A percentile compares a stretch with the other conserved stretches of the same genome.
These are phyloP conservation scores for Priceomyces carsonii DNA, from an alignment of 805 yeast genomes.

Conservation along the genomic window DNA sequence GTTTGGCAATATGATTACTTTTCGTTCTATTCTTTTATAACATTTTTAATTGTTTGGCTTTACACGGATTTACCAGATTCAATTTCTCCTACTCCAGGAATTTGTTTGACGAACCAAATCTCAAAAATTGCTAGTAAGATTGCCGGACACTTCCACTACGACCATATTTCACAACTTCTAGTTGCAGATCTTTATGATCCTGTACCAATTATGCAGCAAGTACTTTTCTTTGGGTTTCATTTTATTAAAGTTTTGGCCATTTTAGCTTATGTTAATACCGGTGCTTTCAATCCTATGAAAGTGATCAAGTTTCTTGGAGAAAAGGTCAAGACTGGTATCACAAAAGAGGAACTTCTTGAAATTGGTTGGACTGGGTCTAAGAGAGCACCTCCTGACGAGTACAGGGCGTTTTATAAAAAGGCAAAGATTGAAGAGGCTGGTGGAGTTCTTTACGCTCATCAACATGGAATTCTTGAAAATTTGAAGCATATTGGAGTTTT, in stretches of 20 bases:
- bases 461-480: conserved; percentile 63
- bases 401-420: conserved; percentile 68
- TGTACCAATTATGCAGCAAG: conserved; percentile 51
- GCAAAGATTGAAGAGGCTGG: conserved; percentile 66
- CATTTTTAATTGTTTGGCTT: conserved; percentile 66
- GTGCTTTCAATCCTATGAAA: conserved; percentile 73
- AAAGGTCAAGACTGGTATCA: conserved; percentile 30
- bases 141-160: conserved; percentile 36
- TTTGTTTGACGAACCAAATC: conserved; percentile 68
- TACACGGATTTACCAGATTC: conserved; percentile 92
- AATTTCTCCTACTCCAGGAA: conserved; percentile 90
- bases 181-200: conserved; percentile 47
- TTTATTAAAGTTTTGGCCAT: conserved; percentile 57
- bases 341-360: conserved; percentile 55
- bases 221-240: conserved; percentile 73
- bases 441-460: conserved; percentile 74
- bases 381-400: conserved; percentile 68
- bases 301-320: conserved; percentile 30
- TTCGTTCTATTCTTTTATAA: conserved; percentile 40
- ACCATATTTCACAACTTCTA: conserved; percentile 46
- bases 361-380: conserved; percentile 97
- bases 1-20: conserved; percentile 56
- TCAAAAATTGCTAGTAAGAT: conserved; percentile 21
- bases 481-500: conserved; percentile 60
- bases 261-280: conserved; percentile 61